Base-by-base conservation (phyloP, 352 stramenopile species). In the Pythium aristosporum region DNA sequence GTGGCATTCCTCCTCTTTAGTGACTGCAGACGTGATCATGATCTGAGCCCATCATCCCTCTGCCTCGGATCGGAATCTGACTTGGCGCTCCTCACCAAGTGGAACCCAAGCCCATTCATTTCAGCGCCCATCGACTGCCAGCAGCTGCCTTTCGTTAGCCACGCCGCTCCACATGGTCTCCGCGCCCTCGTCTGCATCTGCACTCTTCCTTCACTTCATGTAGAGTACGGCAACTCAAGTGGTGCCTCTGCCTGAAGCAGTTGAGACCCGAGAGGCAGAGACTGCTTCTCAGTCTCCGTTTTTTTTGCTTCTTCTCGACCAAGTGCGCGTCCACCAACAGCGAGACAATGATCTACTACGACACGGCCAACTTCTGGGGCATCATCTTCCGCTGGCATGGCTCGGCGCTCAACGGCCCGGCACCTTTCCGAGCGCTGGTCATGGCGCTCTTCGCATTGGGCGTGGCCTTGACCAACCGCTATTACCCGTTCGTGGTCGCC, bases 291-390 rank as follows among this genome's bases (percentile, higher is more conserved):
- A 56, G 34, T 56, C 49, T 42, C 12, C 49, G 20, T 43, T 36
- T 25, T 25, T 43, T 36, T 25, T 25, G 1, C n/a, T 13, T 25
- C 44, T 8, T 12, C 2, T 39, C 4, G 25, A 4, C 28, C 12
- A 18, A 32, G 4, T 25, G 32, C 6, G 13, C 43, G 48, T 36
- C 32, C 32, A 36, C 32, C 9, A 44, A 44, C 39, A 16, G 11
- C 10, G 15, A 46, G 39, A 46, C 28, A 3, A 94, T 94, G 85
- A 94, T 92, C 66, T 91, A 92, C 72, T 94, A 94, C 69, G 71
- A 85, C 68, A 82, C 79, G n/a, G 65, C 71, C 23, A 73, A 79
- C 30, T 64, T 94, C 6, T 79, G 77, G 64, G 69, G 67, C 18
- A 73, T 92, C 18, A 58, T 94, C 42, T 77, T 85, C 53, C 79